A percentile compares a stretch with the other conserved stretches of the same genome.
Evolutionary conservation across 1,139 yeast species (phyloP).

Genomic region (Debaryomycetaceae sp.): DNA sequence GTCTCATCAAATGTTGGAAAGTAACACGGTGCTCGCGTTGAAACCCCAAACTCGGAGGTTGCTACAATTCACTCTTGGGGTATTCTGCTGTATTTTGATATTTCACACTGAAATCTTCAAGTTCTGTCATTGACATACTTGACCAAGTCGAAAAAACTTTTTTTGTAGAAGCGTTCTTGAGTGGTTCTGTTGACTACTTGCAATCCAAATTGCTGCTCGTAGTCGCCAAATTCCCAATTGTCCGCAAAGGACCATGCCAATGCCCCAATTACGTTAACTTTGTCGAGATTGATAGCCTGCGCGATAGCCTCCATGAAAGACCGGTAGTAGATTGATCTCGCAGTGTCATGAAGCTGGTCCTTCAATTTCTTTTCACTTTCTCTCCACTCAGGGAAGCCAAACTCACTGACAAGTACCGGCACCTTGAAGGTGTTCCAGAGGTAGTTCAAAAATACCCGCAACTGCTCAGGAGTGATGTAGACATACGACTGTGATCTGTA

Average conservation of each 20-base stretch:
- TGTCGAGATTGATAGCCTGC: slow-evolving; percentile 20
- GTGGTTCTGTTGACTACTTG: slow-evolving; percentile 31
- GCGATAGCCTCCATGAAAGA: slow-evolving; percentile 24
- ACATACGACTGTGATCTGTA: slow-evolving; percentile 21
- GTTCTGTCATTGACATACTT: slow-evolving; percentile 16
- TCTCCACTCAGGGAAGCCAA: slow-evolving; percentile 31
- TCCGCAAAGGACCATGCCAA: slow-evolving; percentile 34
- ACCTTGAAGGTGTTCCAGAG: slow-evolving; percentile 17
- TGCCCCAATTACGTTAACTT: slow-evolving; percentile 26
- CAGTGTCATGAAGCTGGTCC: slow-evolving; percentile 25
- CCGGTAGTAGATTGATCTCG: slow-evolving; percentile 25
- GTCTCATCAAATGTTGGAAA: too few species aligned
- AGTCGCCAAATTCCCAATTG: slow-evolving; percentile 32
- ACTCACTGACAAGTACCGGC: slow-evolving; percentile 24
- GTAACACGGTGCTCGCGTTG: too few species aligned
- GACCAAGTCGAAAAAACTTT: slow-evolving; percentile 25
- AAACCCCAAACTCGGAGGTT: too few species aligned
- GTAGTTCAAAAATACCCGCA: slow-evolving; percentile 17
- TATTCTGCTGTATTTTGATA: too few species aligned
- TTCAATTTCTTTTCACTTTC: slow-evolving; percentile 21
- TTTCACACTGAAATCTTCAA: too few species aligned
- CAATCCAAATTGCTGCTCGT: slow-evolving; percentile 27
- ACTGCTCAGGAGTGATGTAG: slow-evolving; percentile 18
- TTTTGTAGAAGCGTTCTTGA: slow-evolving; percentile 26
- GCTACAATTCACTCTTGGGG: too few species aligned